phyloP scores from a whole-genome alignment of 2,329 filamentous ascomycete species.

The Cytospora chrysosperma region DNA sequence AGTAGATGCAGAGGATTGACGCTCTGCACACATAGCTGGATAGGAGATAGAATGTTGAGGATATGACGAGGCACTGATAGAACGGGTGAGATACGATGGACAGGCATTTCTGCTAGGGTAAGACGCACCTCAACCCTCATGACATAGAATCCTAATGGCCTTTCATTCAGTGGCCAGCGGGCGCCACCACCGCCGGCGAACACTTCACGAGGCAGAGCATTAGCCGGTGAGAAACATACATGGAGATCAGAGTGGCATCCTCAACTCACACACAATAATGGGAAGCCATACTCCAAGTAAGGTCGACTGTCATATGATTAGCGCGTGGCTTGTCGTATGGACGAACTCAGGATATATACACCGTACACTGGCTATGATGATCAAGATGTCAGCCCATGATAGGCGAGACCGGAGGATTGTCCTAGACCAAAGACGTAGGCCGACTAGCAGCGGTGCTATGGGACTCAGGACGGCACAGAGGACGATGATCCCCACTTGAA shows the following conservation, averaged over 20 bases:
- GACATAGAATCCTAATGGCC: conserved; percentile 7
- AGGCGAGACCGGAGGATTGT: conserved; percentile 12
- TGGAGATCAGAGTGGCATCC: too few relatives aligned
- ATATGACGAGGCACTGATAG: conserved; percentile 11
- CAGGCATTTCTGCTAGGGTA: too few relatives aligned
- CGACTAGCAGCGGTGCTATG: conserved; percentile 10
- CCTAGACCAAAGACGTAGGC: conserved; percentile 11
- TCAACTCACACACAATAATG: conserved; percentile 11
- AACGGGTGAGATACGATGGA: neutral
- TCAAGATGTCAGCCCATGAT: conserved; percentile 2
- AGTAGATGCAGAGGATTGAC: conserved; percentile 17
- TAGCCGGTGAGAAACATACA: neutral
- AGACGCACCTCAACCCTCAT: conserved; percentile 18
- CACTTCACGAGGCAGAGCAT: neutral
- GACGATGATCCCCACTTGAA: conserved; percentile 12
- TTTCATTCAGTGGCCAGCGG: conserved; percentile 3
- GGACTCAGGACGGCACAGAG: conserved; percentile 8
- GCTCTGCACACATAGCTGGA: conserved; percentile 15
- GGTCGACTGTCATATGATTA: conserved; percentile 2
- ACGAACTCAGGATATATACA: neutral
- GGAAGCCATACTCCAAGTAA: conserved; percentile 16
- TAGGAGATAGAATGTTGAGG: conserved; percentile 14
- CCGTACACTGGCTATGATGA: conserved; percentile 6
- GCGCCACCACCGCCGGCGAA: conserved; percentile 16
- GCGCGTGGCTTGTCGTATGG: neutral